Conservation (phyloP, 768 basidiomycete species). For the Leccinum obscurum region DNA sequence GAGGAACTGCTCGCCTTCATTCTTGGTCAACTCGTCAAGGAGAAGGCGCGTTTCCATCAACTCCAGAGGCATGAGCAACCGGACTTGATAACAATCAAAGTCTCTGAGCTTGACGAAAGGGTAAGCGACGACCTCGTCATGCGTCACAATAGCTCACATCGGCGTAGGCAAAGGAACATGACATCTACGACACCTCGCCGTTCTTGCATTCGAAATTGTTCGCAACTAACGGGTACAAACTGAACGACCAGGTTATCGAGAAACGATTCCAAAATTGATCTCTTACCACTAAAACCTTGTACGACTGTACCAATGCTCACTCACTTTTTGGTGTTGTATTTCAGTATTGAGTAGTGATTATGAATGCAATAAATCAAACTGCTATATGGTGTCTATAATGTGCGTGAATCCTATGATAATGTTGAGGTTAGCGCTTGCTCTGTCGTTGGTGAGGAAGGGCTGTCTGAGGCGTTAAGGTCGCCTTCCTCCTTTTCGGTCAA, state of each 20-base stretch:
- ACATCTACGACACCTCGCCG: constrained; percentile 86
- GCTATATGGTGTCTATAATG: constrained; percentile 24
- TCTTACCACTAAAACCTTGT: constrained; percentile 9
- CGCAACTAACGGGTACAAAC: constrained; percentile 82
- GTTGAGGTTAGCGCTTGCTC: constrained; percentile 11
- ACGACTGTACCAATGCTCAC: constrained; percentile 2
- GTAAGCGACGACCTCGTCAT: constrained; percentile 44
- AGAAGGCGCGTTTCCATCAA: constrained; percentile 84
- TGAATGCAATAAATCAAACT: constrained; percentile 30
- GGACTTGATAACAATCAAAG: constrained; percentile 69
- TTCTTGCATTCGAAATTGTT: constrained; percentile 89
- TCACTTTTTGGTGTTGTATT: constrained; percentile 17
- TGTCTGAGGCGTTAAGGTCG: constrained; percentile 5
- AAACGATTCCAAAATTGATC: constrained; percentile 60
- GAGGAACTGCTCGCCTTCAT: constrained; percentile 95
- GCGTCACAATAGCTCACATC: constrained; percentile 10
- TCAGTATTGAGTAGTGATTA: constrained; percentile 32
- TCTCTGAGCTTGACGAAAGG: constrained; percentile 83
- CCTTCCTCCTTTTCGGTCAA: constrained; percentile 8
- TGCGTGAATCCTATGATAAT: constrained; percentile 20
- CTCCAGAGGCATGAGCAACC: constrained; percentile 77
- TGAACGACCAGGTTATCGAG: constrained; percentile 64
- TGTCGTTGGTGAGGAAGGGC: constrained; percentile 10
- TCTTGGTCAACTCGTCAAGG: constrained; percentile 91
- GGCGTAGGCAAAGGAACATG: constrained; percentile 88